These are phyloP conservation scores for Daphne laureola DNA, from an alignment of 441 rosid species.

Conservation along the genomic window DNA sequence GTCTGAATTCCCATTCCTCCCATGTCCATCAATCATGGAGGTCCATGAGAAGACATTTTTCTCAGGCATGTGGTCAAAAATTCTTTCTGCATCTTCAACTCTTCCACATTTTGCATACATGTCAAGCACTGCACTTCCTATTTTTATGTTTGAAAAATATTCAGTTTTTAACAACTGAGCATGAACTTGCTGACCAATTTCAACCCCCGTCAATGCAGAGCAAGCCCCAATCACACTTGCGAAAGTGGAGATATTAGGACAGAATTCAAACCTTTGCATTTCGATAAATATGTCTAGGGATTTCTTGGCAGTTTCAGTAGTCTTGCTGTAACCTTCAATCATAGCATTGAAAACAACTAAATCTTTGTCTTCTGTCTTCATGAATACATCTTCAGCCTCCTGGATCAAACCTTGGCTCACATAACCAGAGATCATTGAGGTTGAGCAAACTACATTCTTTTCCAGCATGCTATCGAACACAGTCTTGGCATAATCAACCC, in stretches of 20 bases:
- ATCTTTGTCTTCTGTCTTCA: constrained; percentile 44
- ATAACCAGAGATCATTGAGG: constrained; percentile 83
- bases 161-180: constrained; percentile 55
- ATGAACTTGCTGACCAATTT: constrained; percentile 69
- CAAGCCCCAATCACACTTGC: constrained; percentile 82
- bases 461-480: constrained; percentile 65
- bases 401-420: constrained; percentile 54
- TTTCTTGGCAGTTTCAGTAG: constrained; percentile 39
- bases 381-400: constrained; percentile 60
- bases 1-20: constrained; percentile 63
- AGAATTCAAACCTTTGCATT: constrained; percentile 53
- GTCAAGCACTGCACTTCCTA: constrained; percentile 82
- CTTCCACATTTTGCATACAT: constrained; percentile 87
- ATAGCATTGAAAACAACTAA: constrained; percentile 80
- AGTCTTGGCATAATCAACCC: constrained; percentile 47
- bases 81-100: constrained; percentile 45
- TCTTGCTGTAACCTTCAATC: constrained; percentile 85
- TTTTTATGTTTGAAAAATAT: constrained; percentile 38
- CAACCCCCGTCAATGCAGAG: constrained; percentile 51
- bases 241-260: constrained; percentile 62
- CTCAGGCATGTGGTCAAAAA: constrained; percentile 51
- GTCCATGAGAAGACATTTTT: constrained; percentile 88
- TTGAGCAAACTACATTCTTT: constrained; percentile 54
- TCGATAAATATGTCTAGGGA: constrained; percentile 48
- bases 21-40: constrained; percentile 88